Evolutionary conservation across 1,139 yeast genomes (phyloP), one percentile per base, ranked within the genome.

Genomic region (Geotrichum bryndzae): DNA sequence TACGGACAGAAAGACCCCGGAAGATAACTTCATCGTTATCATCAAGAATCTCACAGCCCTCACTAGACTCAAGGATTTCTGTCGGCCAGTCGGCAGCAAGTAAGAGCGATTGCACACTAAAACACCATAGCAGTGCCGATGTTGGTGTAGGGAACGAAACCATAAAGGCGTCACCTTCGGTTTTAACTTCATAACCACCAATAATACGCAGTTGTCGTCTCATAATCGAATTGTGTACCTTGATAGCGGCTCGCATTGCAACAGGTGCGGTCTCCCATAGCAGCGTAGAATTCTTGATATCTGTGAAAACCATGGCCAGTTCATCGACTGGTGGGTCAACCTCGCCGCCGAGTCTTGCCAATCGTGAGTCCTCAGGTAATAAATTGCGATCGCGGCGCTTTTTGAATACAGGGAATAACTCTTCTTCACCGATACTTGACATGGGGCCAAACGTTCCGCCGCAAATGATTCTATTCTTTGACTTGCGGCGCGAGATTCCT

Each of bases 141-240:
- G 95, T 84, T 0, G 96, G 95, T 0, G 97, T 87, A 0, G 97
- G 96, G 75, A 94, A 94, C 8, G 97, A 90, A 18, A 94, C 98
- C 90, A 94, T 92, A 70, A 94, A 94, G 0, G 99, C 97, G 78
- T 94, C 99, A 70, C 99, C 99, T 84, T 95, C 99, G 0, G 98
- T 95, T 74, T 94, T 94, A 46, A 94, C 99, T 74, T 94, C 99
- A 72, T 92, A 94, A 2, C 99, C 99, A 53, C 98, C 97, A 69
- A 90, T 90, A 57, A 92, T 87, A 67, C 97, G 83, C 67, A 94
- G 78, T 69, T 90, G 96, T 59, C 99, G 84, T 72, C 99, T 85
- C 99, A 95, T 94, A 46, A 94, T 84, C 29, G 89, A 84, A 72
- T 94, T 95, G 74, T 94, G 99, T 8, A 90, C 87, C 74, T 91